Evolutionary conservation across 2,329 filamentous ascomycete genomes (phyloP), one percentile per base, ranked within the genome.

Genomic region (Lasiodiplodia citricola): DNA sequence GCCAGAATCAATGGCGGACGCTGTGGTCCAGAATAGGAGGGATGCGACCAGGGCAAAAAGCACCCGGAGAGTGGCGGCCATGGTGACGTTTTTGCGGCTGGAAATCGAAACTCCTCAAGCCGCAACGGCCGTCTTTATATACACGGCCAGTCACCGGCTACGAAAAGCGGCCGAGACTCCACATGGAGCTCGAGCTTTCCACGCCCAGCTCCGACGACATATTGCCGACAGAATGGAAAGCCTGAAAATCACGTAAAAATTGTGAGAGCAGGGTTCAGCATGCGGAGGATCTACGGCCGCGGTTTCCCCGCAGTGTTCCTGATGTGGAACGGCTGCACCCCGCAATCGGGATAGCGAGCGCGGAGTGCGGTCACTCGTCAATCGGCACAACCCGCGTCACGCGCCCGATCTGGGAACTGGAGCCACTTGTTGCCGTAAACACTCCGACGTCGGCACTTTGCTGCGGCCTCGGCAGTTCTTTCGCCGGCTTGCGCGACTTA

Each of bases 281-380:
- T 37, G 28, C 31, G 54, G 54, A 56, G 54, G 54, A 56, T 56
- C 31, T 3, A 18, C 28, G 28, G 54, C 54, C 31, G 54, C 28
- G 54, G n/a, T 37, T 56, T 37, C 54, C 54, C 54, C 54, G 54
- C 54, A 56, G 37, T 35, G 38, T 18, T 37, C 54, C 54, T 35
- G 31, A 2, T 35, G 31, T 8, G 31, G 31, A 35, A 35, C 31
- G 31, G 31, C 31, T 35, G 31, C 31, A 35, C 52, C 52, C 25
- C 52, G 28, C n/a, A 35, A 55, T 55, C 54, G 11, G 16, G 54
- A 16, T 21, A 37, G 54, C 37, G 13, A 37, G 18, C 31, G 54
- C 54, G 54, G 54, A 56, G 54, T 35, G 54, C 54, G 28, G 28
- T 37, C 28, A 56, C 31, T 56, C 28, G 13, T 56, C 13, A 14